These are phyloP conservation scores for Nicotiana sylvestris DNA, from an alignment of 257 asterid genomes.

Conservation along the genomic window DNA sequence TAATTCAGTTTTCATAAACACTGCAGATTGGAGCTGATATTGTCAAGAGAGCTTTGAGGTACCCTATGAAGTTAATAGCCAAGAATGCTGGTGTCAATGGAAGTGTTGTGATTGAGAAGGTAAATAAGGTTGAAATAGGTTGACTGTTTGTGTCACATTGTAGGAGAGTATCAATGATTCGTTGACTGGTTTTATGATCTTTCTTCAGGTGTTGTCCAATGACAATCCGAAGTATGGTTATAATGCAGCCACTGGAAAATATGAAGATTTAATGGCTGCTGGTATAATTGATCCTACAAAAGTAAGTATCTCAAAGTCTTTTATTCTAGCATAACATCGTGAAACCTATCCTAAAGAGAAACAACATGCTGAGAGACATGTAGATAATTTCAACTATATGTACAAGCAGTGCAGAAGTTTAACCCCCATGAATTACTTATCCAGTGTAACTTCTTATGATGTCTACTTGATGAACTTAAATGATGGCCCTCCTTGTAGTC, in stretches of 20 bases:
- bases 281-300: conserved; percentile 97
- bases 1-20: background rate
- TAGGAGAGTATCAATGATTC: background rate
- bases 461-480: background rate
- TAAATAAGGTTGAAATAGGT: conserved; percentile 13
- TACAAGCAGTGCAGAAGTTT: background rate
- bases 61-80: conserved; percentile 94
- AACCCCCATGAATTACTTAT: background rate
- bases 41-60: conserved; percentile 88
- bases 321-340: background rate
- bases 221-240: conserved; percentile 76
- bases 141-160: background rate
- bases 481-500: background rate
- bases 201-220: conserved; percentile 68
- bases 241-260: conserved; percentile 90
- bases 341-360: background rate
- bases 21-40: conserved; percentile 96
- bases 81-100: conserved; percentile 98
- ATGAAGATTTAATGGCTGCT: conserved; percentile 96
- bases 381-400: background rate
- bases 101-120: conserved; percentile 98
- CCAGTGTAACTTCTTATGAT: background rate
- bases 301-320: conserved; percentile 31
- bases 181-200: background rate
- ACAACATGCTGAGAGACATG: background rate